Evolutionary conservation across 31 red algal species (phyloP), one percentile per base, ranked within the genome.

Genomic region (Asparagopsis taxiformis): DNA sequence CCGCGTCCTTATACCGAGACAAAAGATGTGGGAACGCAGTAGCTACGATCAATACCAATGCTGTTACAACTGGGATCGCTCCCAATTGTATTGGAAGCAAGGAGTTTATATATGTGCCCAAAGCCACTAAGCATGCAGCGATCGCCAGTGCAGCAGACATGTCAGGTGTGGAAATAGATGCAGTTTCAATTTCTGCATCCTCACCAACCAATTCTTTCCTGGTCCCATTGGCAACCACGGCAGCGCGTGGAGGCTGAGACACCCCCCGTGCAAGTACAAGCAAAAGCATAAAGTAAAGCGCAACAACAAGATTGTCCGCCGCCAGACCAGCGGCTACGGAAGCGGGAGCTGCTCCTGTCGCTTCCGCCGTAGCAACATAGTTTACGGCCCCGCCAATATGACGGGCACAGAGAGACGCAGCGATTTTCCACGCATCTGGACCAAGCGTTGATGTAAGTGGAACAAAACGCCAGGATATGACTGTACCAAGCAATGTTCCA

Each of bases 311-410:
- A 62, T 96, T 96, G 61, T 96, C 93, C 1, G 87, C 93, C 3
- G 86, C 80, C 1, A 96, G 70, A 33, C 51, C 65, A 3, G 86
- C 84, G 6, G 91, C 69, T 19, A 89, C 78, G 7, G 74, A 11
- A n/a, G 70, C 28, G 23, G 68, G 51, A 22, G 38, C 26, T 2
- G 81, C 68, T 19, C 41, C 59, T 15, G 66, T 31, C 19, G 84
- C 78, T 29, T 91, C 86, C 15, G 74, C 74, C 16, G 85, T 79
- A 36, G 93, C 93, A 15, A 90, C 93, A 41, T 80, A 87, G 61
- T 96, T 96, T 24, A 96, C 77, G 3, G 86, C 80, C 33, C 93
- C 93, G 49, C 93, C 93, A 36, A 96, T 91, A 70, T 96, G 85
- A 1, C 87, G 67, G 9, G 93, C 93, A 25, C 55, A 80, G 39